Percentiles rank a stretch among this genome's conserved stretches.
Conservation (phyloP, 169 alveolate genomes). For the Perkinsus chesapeaki region DNA sequence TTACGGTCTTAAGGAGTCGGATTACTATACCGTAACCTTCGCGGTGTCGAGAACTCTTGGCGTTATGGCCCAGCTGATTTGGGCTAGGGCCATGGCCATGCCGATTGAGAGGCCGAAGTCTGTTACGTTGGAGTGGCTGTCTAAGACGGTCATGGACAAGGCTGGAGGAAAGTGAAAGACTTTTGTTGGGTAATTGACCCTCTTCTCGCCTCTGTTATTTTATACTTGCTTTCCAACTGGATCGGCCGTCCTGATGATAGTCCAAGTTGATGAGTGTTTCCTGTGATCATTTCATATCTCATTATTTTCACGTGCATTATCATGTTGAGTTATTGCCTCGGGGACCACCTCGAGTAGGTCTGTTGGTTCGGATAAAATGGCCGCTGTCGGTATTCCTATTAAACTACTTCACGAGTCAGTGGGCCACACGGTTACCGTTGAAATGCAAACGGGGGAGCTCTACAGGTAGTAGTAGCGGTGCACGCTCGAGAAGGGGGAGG, state of each 20-base stretch:
- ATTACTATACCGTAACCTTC: conserved; percentile 85
- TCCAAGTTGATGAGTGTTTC: too few relatives aligned
- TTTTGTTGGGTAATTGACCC: not conserved
- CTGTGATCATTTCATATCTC: not conserved
- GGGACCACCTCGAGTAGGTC: not conserved
- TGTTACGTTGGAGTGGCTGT: conserved; percentile 21
- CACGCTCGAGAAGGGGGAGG: not conserved
- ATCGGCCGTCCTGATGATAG: too few relatives aligned
- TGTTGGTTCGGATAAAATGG: not conserved
- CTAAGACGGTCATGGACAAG: not conserved
- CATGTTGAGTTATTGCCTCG: not conserved
- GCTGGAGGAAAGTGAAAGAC: not conserved
- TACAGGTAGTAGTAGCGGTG: conserved; percentile 30
- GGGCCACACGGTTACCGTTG: conserved; percentile 77
- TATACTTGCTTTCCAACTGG: too few relatives aligned
- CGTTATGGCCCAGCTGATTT: conserved; percentile 68
- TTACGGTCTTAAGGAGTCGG: conserved; percentile 76
- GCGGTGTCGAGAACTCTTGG: conserved; percentile 91
- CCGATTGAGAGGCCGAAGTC: conserved; percentile 80
- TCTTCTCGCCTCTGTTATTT: too few relatives aligned
- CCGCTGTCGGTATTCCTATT: conserved; percentile 66
- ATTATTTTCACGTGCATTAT: not conserved
- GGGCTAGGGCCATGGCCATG: conserved; percentile 63
- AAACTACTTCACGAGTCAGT: conserved; percentile 81
- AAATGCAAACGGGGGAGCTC: conserved; percentile 68